A percentile compares a stretch with the other conserved stretches of the same genome.
Conservation (phyloP, 495 filamentous ascomycete genomes). For the Ascodesmis nigricans region DNA sequence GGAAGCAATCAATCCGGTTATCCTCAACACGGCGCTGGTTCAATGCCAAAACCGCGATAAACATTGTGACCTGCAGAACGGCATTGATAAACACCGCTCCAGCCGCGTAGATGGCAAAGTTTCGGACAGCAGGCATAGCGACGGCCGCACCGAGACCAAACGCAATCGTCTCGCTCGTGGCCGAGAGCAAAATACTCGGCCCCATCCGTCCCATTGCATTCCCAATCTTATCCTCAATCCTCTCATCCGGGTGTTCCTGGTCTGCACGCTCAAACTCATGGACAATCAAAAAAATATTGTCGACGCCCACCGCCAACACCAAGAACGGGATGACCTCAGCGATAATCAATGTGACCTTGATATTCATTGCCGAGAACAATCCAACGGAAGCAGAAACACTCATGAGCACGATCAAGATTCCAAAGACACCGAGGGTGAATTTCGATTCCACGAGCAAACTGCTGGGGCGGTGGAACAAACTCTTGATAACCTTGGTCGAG, state of each 20-base stretch:
- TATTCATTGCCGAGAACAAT: slow-evolving; percentile 65
- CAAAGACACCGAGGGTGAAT: slow-evolving; percentile 75
- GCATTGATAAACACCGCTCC: slow-evolving; percentile 96
- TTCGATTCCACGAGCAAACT: slow-evolving; percentile 81
- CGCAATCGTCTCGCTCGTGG: slow-evolving; percentile 74
- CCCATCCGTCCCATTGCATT: slow-evolving; percentile 82
- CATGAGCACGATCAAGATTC: slow-evolving; percentile 90
- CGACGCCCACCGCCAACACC: slow-evolving; percentile 84
- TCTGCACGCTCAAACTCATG: slow-evolving; percentile 96
- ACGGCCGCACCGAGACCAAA: slow-evolving; percentile 85
- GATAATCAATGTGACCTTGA: slow-evolving; percentile 91
- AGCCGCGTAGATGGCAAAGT: slow-evolving; percentile 90
- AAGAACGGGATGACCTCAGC: slow-evolving; percentile 97
- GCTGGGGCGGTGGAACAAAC: slow-evolving; percentile 56
- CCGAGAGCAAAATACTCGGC: slow-evolving; percentile 88
- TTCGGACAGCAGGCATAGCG: slow-evolving; percentile 90
- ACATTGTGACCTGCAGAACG: slow-evolving; percentile 84
- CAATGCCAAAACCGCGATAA: slow-evolving; percentile 69
- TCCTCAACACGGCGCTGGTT: slow-evolving; percentile 77
- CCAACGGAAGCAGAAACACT: slow-evolving; percentile 89
- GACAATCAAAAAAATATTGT: slow-evolving; percentile 97
- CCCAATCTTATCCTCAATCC: slow-evolving; percentile 63
- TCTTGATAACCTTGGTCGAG: slow-evolving; percentile 50
- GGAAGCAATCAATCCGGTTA: slow-evolving; percentile 77
- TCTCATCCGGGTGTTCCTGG: slow-evolving; percentile 61